Conservation (phyloP, 2,329 filamentous ascomycete species). For the Cladosporium cucumerinum region DNA sequence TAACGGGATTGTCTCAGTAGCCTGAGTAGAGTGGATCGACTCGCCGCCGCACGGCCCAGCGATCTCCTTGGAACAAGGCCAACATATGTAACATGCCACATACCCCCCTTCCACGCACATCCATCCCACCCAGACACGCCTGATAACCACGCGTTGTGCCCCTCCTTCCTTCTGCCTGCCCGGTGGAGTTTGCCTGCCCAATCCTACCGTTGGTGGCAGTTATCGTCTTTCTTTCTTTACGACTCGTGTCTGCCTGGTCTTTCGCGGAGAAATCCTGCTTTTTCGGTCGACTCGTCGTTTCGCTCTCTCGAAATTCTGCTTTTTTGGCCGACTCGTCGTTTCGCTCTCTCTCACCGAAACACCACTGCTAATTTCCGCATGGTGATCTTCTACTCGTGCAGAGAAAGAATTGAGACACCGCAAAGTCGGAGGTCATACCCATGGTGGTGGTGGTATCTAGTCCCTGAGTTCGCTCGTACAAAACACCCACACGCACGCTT, state of each 20-base stretch:
- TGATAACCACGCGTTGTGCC: background rate
- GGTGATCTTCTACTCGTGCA: background rate
- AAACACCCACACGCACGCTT: background rate
- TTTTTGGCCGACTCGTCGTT: background rate
- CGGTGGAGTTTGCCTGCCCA: background rate
- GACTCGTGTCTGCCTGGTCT: background rate
- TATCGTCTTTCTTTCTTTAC: conserved; percentile 2
- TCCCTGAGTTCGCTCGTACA: background rate
- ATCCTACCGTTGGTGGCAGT: background rate
- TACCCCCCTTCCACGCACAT: conserved; percentile 11
- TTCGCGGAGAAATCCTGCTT: background rate
- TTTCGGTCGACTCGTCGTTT: background rate
- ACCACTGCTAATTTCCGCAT: background rate
- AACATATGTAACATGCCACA: conserved; percentile 7
- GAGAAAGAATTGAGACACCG: background rate
- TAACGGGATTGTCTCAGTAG: background rate
- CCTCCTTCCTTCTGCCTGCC: background rate
- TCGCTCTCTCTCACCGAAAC: background rate
- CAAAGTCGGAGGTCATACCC: background rate
- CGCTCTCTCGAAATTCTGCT: background rate
- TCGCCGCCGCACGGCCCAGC: background rate
- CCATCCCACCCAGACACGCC: background rate
- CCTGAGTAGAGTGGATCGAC: conserved; percentile 3
- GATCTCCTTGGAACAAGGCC: background rate
- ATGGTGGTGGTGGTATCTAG: background rate